Percentiles rank a stretch among this genome's conserved stretches.
These are phyloP conservation scores for Trametes pubescens DNA, from an alignment of 1,284 basidiomycete genomes.

Conservation along the genomic window DNA sequence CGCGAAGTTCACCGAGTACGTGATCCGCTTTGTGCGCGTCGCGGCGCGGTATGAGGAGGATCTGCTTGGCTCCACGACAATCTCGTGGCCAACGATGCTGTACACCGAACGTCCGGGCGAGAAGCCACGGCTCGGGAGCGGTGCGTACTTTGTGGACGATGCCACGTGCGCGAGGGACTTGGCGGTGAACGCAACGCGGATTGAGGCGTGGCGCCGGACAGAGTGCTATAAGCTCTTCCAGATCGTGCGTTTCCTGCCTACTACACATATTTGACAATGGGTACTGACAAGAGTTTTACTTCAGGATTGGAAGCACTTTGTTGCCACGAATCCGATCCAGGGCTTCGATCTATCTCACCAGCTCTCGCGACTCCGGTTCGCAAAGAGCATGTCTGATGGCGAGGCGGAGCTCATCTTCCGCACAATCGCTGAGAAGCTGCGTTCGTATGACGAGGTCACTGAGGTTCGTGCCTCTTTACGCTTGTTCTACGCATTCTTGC, in stretches of 20 bases:
- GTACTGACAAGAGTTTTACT: neutral
- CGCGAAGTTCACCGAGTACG: conserved; percentile 80
- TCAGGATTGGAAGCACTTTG: conserved; percentile 64
- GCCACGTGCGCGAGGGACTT: conserved; percentile 65
- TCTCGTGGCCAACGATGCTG: conserved; percentile 64
- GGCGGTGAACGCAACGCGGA: conserved; percentile 70
- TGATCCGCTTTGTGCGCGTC: conserved; percentile 75
- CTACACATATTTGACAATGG: neutral
- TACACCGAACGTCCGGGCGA: conserved; percentile 52
- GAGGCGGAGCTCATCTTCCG: conserved; percentile 84
- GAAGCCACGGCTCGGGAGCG: conserved; percentile 64
- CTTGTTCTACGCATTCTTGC: neutral
- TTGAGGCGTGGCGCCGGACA: conserved; percentile 83
- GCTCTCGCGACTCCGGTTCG: conserved; percentile 69
- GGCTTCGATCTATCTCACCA: conserved; percentile 81
- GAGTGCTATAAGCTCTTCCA: conserved; percentile 70
- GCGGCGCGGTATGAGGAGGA: conserved; percentile 85
- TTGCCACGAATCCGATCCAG: conserved; percentile 57
- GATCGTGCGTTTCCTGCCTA: conserved; percentile 51
- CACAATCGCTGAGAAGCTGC: conserved; percentile 72
- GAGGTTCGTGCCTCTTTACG: conserved; percentile 68
- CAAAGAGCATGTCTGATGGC: conserved; percentile 62
- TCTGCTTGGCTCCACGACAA: conserved; percentile 64
- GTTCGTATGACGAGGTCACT: conserved; percentile 86
- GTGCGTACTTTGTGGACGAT: conserved; percentile 76